A percentile compares a stretch with the other conserved stretches of the same genome.
Evolutionary conservation across 495 filamentous ascomycete species (phyloP).

Genomic region (Neurospora sp.): DNA sequence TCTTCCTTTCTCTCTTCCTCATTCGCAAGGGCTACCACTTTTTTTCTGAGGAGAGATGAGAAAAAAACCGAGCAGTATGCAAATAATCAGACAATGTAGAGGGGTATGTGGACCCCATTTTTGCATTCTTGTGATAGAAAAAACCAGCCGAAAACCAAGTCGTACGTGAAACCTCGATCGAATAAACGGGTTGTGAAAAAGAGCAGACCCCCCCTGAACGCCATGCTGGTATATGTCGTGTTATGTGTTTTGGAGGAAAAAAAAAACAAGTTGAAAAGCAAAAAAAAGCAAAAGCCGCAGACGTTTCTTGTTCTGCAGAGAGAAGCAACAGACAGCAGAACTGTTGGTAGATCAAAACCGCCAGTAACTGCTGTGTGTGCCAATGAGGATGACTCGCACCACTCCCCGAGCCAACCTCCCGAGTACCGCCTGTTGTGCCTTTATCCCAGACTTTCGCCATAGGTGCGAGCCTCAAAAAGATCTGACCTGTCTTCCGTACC

Average conservation of each 20-base stretch:
- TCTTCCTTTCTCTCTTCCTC: background rate
- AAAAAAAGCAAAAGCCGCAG: background rate
- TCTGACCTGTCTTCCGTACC: constrained; percentile 10
- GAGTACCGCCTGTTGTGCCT: background rate
- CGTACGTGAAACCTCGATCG: background rate
- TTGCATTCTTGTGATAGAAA: background rate
- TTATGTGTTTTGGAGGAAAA: background rate
- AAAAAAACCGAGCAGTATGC: background rate
- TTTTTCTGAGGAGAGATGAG: background rate
- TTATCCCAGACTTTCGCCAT: background rate
- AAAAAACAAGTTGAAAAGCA: background rate
- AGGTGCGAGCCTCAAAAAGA: background rate
- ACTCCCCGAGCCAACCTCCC: background rate
- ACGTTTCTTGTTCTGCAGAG: background rate
- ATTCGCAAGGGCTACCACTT: background rate
- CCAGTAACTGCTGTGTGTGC: background rate
- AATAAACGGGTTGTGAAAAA: background rate
- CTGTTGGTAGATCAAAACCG: background rate
- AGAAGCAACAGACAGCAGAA: background rate
- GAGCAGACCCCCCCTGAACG: constrained; percentile 1
- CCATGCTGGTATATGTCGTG: background rate
- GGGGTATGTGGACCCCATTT: background rate
- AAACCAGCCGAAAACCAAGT: background rate
- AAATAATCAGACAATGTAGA: background rate
- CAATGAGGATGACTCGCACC: background rate